Evolutionary conservation across 495 filamentous ascomycete genomes (phyloP).

Genomic region (Hypoxylon lenormandii): DNA sequence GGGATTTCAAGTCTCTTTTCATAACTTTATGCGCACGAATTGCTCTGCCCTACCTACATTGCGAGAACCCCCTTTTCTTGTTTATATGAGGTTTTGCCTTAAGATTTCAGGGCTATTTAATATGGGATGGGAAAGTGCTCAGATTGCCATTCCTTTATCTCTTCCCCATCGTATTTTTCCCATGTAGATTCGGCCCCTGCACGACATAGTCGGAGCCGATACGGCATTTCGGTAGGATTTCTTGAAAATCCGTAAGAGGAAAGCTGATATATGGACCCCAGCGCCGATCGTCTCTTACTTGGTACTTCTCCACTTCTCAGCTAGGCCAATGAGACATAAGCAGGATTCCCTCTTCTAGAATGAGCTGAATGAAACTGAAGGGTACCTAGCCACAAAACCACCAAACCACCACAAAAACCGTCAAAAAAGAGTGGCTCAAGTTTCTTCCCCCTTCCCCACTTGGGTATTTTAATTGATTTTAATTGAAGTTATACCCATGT

Average conservation of each 20-base stretch:
- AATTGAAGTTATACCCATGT: too few relatives aligned
- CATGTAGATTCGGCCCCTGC: constrained; percentile 24
- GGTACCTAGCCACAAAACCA: neutral
- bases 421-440: constrained; percentile 22
- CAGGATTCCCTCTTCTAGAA: constrained; percentile 41
- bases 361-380: constrained; percentile 23
- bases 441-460: constrained; percentile 7
- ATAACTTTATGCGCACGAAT: constrained; percentile 19
- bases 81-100: too few relatives aligned
- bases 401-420: constrained; percentile 5
- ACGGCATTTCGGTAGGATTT: constrained; percentile 31
- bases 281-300: constrained; percentile 29
- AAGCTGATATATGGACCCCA: constrained; percentile 26
- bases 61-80: too few relatives aligned
- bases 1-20: constrained; percentile 16
- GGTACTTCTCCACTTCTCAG: neutral
- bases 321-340: constrained; percentile 26
- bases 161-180: constrained; percentile 2
- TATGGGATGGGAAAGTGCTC: too few relatives aligned
- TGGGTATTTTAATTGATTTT: constrained; percentile 21
- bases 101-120: too few relatives aligned
- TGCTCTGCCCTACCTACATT: too few relatives aligned
- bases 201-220: constrained; percentile 40
- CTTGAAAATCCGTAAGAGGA: constrained; percentile 17
- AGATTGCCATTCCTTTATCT: neutral